Base-by-base conservation (phyloP, 495 filamentous ascomycete species). In the Aspergillus campestris region DNA sequence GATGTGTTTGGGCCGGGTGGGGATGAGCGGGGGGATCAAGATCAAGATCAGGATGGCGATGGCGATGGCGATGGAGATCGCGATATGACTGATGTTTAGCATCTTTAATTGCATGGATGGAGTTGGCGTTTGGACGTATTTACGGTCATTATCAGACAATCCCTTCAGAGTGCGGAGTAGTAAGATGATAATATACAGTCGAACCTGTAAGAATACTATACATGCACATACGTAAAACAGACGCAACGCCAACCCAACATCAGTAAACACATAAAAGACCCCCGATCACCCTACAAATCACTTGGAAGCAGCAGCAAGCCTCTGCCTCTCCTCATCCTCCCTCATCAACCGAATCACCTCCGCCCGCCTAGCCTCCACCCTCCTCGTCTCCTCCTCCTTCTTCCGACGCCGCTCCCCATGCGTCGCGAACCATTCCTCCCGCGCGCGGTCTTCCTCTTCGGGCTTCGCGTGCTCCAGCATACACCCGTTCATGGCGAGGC, bases 391-490 rank as follows among this genome's bases (percentile, higher is more conserved):
- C 42, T 73, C 69, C 62, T 85, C 81, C 39, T 74, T 62, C 68
- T 79, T 74, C 33, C 67, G 65, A 41, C 75, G 71, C 55, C 89
- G 73, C 66, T 87, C 77, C 51, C 83, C 72, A 50, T 79, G 74
- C 37, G 70, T 73, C 37, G 79, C 75, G 59, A 97, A 96, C 94
- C 92, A 98, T 57, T 97, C 87, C 60, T 94, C 87, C 28, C 92
- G 73, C 51, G 92, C 92, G 12, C 78, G 79, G 67, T 98, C 92
- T 59, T 89, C 79, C 65, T 95, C 85, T 44, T 79, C 82, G 42
- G 77, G 84, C 34, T 84, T 92, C 12, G 90, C 89, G 66, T 94
- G 82, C 33, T 71, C 57, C 42, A 89, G 64, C 91, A 98, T 95
- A 69, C 92, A 98, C 41, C 67, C 73, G 67, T 97, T 97, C 92